phyloP scores from a whole-genome alignment of 2,329 filamentous ascomycete species.

The Pseudocercospora ulei region DNA sequence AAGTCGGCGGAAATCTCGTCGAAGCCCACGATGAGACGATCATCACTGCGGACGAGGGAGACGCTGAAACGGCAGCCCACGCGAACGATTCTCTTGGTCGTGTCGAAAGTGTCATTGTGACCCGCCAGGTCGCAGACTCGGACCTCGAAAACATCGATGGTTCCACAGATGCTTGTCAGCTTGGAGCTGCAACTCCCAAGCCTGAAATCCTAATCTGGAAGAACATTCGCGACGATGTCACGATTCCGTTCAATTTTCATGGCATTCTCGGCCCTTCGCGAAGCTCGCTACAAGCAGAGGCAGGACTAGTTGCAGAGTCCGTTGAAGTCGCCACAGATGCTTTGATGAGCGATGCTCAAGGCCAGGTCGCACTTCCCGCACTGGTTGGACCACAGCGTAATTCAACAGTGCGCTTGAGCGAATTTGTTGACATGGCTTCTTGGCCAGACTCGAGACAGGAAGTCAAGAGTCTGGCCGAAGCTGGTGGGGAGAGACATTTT shows the following conservation, averaged over 20 bases:
- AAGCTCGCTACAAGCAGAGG: background rate
- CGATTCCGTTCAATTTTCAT: constrained; percentile 30
- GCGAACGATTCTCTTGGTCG: constrained; percentile 12
- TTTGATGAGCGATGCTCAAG: background rate
- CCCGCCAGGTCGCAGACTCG: constrained; percentile 1
- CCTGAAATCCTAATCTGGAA: constrained; percentile 31
- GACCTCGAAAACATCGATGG: constrained; percentile 6
- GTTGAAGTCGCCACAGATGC: background rate
- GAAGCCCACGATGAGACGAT: constrained; percentile 17
- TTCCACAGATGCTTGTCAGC: constrained; percentile 7
- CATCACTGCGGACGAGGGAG: constrained; percentile 13
- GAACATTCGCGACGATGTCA: constrained; percentile 27
- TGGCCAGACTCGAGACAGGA: constrained; percentile 16
- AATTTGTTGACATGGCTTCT: constrained; percentile 28
- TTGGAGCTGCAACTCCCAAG: constrained; percentile 13
- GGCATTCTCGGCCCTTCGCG: constrained; percentile 10
- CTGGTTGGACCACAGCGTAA: constrained; percentile 7
- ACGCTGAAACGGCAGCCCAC: constrained; percentile 10
- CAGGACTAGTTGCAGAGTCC: background rate
- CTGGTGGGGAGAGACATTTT: background rate
- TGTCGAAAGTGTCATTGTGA: constrained; percentile 22
- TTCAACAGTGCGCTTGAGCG: constrained; percentile 27
- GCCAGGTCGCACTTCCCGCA: background rate
- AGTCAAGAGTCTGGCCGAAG: background rate
- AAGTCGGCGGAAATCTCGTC: background rate